Percentiles rank a stretch among this genome's conserved stretches.
Conservation (phyloP, 179 eudicot species). For the Vitellaria paradoxa region DNA sequence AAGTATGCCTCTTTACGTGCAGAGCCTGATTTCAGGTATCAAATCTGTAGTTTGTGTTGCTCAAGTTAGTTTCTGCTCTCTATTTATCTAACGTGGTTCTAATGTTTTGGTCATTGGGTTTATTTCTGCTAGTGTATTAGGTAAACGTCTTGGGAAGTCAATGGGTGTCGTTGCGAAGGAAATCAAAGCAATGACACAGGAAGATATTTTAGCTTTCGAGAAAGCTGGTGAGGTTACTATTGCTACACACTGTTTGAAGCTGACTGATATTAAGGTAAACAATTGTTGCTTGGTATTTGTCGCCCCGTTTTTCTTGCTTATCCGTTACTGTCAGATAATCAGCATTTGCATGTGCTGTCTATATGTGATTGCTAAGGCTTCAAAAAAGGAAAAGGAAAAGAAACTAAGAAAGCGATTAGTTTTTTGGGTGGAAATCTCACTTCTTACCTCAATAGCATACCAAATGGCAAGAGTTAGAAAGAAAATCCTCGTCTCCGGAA, state of each 20-base stretch:
- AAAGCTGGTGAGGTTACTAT: conserved; percentile 72
- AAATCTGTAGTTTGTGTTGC: neutral
- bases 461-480: too few species aligned
- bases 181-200: conserved; percentile 84
- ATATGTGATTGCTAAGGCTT: too few species aligned
- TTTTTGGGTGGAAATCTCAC: too few species aligned
- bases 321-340: neutral
- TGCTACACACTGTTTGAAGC: conserved; percentile 64
- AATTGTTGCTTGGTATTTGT: neutral
- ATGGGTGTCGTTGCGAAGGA: conserved; percentile 89
- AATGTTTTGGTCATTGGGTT: conserved; percentile 10
- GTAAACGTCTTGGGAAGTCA: conserved; percentile 88
- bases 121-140: conserved; percentile 56
- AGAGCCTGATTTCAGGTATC: conserved; percentile 94
- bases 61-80: neutral
- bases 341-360: neutral
- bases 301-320: neutral
- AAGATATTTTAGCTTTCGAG: conserved; percentile 82
- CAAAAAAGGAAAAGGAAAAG: too few species aligned
- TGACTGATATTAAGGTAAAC: conserved; percentile 73
- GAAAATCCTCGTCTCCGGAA: too few species aligned
- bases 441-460: too few species aligned
- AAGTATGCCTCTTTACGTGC: conserved; percentile 88
- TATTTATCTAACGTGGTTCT: neutral
- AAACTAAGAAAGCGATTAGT: too few species aligned